These are phyloP conservation scores for Pleurotus eryngii DNA, from an alignment of 768 basidiomycete species.

Conservation along the genomic window DNA sequence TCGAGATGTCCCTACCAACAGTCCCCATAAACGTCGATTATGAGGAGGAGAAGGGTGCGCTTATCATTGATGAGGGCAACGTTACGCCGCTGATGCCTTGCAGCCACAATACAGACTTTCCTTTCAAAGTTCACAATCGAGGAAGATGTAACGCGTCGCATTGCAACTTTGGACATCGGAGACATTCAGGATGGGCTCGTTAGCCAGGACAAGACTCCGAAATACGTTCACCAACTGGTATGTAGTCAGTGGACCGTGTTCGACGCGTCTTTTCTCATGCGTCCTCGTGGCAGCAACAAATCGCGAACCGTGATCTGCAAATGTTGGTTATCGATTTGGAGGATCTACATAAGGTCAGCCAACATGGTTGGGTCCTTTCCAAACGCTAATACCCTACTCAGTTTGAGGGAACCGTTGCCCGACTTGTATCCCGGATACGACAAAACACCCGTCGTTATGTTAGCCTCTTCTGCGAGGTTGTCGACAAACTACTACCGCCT, in stretches of 20 bases:
- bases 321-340: constrained; percentile 87
- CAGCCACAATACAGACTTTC: constrained; percentile 71
- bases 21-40: constrained; percentile 63
- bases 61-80: too few species aligned
- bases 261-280: constrained; percentile 25
- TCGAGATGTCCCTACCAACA: constrained; percentile 62
- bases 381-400: constrained; percentile 20
- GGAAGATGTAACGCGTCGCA: constrained; percentile 63
- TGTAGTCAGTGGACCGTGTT: constrained; percentile 26
- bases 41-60: constrained; percentile 65
- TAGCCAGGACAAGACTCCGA: constrained; percentile 42
- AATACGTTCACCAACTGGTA: constrained; percentile 86
- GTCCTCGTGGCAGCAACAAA: constrained; percentile 61
- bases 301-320: constrained; percentile 92
- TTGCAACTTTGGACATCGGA: constrained; percentile 69
- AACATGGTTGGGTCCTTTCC: constrained; percentile 1
- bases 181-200: constrained; percentile 37
- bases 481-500: constrained; percentile 85
- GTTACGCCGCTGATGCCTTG: background rate
- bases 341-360: constrained; percentile 71
- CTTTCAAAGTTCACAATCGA: constrained; percentile 65
- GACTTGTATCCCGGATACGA: constrained; percentile 76
- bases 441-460: constrained; percentile 90
- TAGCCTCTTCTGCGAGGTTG: constrained; percentile 81
- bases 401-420: constrained; percentile 69